These are phyloP conservation scores for Eucalyptus tenuipes DNA, from an alignment of 345 rosid genomes.

Conservation along the genomic window DNA sequence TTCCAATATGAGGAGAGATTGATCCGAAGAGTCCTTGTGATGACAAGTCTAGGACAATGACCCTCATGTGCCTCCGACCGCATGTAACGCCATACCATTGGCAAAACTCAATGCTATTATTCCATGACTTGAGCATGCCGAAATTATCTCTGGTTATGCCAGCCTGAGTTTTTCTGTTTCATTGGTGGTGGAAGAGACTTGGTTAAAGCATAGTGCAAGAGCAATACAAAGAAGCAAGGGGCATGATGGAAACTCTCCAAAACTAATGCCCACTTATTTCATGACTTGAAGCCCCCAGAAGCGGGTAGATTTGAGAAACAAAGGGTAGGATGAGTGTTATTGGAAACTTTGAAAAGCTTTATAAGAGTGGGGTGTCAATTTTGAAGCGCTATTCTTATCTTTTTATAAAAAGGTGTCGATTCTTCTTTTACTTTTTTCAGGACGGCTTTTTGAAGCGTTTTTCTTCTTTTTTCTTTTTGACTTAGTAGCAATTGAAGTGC, in stretches of 20 bases:
- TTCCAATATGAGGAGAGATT: background rate
- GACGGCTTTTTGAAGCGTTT: too few relatives aligned
- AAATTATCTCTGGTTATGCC: accelerated
- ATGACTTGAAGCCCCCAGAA: background rate
- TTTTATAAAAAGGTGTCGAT: too few relatives aligned
- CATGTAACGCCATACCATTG: accelerated
- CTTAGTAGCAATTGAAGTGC: background rate
- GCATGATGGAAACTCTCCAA: background rate
- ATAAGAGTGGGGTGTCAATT: too few relatives aligned
- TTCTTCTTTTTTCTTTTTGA: too few relatives aligned
- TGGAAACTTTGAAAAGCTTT: too few relatives aligned
- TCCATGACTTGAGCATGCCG: background rate
- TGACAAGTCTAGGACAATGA: accelerated
- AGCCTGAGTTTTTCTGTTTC: background rate
- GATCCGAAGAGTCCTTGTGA: background rate
- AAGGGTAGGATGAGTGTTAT: background rate
- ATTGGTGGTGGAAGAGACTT: background rate
- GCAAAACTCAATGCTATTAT: background rate
- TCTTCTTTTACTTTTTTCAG: too few relatives aligned
- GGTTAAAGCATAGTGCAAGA: background rate
- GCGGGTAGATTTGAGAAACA: background rate
- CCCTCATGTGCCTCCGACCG: background rate
- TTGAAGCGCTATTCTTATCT: too few relatives aligned
- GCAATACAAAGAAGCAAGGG: background rate
- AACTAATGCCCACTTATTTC: background rate